Conservation (phyloP, 2,329 filamentous ascomycete species). For the Zasmidium angulare region DNA sequence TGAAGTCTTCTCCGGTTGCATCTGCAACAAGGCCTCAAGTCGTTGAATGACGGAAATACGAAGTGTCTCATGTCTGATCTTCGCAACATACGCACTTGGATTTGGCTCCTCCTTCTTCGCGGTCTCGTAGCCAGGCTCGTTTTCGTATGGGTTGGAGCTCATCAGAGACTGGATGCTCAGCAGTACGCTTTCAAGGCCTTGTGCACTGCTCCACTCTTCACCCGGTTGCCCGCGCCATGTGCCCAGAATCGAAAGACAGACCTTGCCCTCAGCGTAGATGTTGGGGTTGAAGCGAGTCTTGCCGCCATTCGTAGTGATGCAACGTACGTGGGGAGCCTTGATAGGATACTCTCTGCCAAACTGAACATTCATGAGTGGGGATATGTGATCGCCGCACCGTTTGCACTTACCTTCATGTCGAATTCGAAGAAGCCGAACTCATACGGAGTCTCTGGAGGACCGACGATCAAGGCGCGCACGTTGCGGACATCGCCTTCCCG, state of each 20-base stretch:
- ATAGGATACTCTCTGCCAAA: conserved; percentile 74
- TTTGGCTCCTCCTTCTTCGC: conserved; percentile 29
- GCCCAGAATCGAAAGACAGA: conserved; percentile 74
- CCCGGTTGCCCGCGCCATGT: conserved; percentile 90
- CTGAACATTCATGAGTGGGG: not conserved
- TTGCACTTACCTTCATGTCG: conserved; percentile 26
- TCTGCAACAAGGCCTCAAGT: conserved; percentile 73
- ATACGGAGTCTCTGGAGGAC: conserved; percentile 75
- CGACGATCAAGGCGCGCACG: conserved; percentile 83
- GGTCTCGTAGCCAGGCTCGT: conserved; percentile 72
- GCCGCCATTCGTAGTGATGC: conserved; percentile 84
- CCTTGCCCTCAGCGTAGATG: conserved; percentile 87
- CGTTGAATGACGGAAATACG: conserved; percentile 83
- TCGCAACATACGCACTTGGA: conserved; percentile 31
- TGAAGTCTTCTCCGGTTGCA: conserved; percentile 45
- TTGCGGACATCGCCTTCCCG: conserved; percentile 85
- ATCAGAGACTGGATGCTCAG: conserved; percentile 96
- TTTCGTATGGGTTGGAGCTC: conserved; percentile 78
- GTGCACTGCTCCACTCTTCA: conserved; percentile 95
- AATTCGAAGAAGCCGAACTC: conserved; percentile 98
- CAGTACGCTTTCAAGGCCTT: conserved; percentile 89
- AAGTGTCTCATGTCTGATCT: conserved; percentile 90
- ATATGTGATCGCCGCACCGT: not conserved
- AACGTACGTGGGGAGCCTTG: conserved; percentile 60
- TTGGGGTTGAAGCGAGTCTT: conserved; percentile 93